These are phyloP conservation scores for Prototheca cutis DNA, from an alignment of 163 green algal genomes.

Conservation along the genomic window DNA sequence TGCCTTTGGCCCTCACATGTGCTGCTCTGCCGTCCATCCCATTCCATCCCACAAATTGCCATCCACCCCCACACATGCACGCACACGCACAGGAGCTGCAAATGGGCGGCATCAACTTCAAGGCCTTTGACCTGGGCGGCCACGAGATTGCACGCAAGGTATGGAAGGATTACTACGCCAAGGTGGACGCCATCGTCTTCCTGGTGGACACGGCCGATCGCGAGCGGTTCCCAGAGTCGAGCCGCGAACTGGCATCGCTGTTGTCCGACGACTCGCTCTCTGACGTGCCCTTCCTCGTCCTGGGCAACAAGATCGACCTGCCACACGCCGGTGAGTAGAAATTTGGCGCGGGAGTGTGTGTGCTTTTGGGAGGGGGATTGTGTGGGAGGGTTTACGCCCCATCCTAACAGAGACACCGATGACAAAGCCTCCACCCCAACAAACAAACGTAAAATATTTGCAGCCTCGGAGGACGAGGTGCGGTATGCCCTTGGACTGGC, in stretches of 20 bases:
- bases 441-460: no score
- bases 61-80: background rate
- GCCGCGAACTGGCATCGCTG: conserved; percentile 83
- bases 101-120: conserved; percentile 99
- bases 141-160: conserved; percentile 96
- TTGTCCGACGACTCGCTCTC: conserved; percentile 84
- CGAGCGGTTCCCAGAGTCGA: conserved; percentile 85
- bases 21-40: background rate
- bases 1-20: no score
- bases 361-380: background rate
- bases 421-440: no score
- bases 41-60: background rate
- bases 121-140: conserved; percentile 92
- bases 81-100: conserved; percentile 77
- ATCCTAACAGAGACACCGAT: background rate
- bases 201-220: conserved; percentile 91
- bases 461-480: conserved; percentile 80
- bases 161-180: conserved; percentile 99
- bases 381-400: background rate
- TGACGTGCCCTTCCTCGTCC: conserved; percentile 90
- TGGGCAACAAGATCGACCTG: conserved; percentile 99
- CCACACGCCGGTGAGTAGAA: conserved; percentile 38
- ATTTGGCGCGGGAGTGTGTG: background rate
- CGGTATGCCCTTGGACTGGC: conserved; percentile 82
- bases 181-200: conserved; percentile 99